Conservation (phyloP, 2,329 filamentous ascomycete genomes). For the Boeremia exigua region DNA sequence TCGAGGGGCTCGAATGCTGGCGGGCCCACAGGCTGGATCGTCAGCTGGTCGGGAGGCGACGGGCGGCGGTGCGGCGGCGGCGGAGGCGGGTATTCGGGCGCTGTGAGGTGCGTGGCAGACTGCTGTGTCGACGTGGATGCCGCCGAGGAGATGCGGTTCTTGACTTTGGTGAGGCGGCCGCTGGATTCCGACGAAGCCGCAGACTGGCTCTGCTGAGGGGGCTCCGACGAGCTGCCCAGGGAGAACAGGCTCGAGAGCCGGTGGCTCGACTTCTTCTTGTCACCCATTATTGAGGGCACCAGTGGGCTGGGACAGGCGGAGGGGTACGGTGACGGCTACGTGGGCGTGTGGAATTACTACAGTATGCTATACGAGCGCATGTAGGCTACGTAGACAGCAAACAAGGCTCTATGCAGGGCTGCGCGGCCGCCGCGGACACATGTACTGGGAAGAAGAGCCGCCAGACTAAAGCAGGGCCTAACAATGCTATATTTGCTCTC, state of each 20-base stretch:
- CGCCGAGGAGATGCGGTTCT: conserved; percentile 41
- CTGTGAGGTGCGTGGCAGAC: conserved; percentile 29
- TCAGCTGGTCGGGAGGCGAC: conserved; percentile 26
- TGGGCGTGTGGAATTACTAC: conserved; percentile 2
- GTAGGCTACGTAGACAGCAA: conserved; percentile 24
- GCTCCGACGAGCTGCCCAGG: conserved; percentile 26
- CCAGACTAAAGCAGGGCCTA: conserved; percentile 25
- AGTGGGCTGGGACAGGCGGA: background rate
- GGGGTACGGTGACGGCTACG: background rate
- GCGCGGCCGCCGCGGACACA: conserved; percentile 16
- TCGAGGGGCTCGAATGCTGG: conserved; percentile 36
- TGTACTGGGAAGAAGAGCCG: conserved; percentile 19
- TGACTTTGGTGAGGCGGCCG: conserved; percentile 38
- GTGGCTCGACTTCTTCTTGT: conserved; percentile 42
- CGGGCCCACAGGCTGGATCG: conserved; percentile 36
- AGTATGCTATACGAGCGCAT: conserved; percentile 18
- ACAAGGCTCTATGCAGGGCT: conserved; percentile 29
- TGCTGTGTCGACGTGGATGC: conserved; percentile 9
- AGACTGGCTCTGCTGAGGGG: conserved; percentile 22
- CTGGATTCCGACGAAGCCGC: conserved; percentile 37
- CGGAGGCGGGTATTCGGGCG: conserved; percentile 41
- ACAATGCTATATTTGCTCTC: conserved; percentile 33
- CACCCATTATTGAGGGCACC: conserved; percentile 26
- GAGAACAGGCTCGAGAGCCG: conserved; percentile 46
- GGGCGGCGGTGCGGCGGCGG: conserved; percentile 20